A percentile compares a stretch with the other conserved stretches of the same genome.
Evolutionary conservation across 2,329 filamentous ascomycete genomes (phyloP).

Genomic region (Cytospora leucostoma): DNA sequence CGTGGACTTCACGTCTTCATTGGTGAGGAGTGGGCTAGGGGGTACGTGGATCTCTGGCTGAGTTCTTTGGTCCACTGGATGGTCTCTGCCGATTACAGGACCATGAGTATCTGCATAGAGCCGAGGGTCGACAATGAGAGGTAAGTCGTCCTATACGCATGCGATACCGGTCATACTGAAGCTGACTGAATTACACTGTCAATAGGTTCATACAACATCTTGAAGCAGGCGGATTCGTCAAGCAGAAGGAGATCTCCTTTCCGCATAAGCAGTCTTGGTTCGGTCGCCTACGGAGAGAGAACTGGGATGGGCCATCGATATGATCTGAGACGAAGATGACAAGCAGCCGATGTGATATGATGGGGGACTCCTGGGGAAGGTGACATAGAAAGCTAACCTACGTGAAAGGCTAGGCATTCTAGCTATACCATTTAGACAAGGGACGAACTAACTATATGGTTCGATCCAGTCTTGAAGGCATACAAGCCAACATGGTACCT

Average conservation of each 20-base stretch:
- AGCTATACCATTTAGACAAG: no score
- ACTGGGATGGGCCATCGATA: slow-evolving; percentile 71
- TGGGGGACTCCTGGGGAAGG: not conserved
- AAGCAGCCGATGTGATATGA: not conserved
- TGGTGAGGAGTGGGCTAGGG: slow-evolving; percentile 89
- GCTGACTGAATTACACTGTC: not conserved
- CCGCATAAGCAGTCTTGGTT: slow-evolving; percentile 92
- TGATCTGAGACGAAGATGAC: slow-evolving; percentile 35
- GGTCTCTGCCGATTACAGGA: slow-evolving; percentile 75
- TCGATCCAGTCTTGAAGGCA: no score
- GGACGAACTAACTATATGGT: no score
- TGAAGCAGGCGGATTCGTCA: slow-evolving; percentile 75
- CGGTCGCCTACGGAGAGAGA: slow-evolving; percentile 76
- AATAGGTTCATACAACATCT: slow-evolving; percentile 70
- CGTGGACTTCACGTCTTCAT: slow-evolving; percentile 86
- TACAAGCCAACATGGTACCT: no score
- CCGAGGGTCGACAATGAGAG: slow-evolving; percentile 88
- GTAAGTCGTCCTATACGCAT: slow-evolving; percentile 51
- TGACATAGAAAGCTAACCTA: no score
- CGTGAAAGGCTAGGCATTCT: no score
- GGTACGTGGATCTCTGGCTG: slow-evolving; percentile 79
- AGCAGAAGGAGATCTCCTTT: slow-evolving; percentile 82
- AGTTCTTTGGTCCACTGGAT: slow-evolving; percentile 86
- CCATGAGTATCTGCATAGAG: slow-evolving; percentile 81
- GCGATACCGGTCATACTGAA: not conserved